Evolutionary conservation across 805 yeast species (phyloP), one percentile per base, ranked within the genome.

Genomic region (Zygosaccharomyces bailii): DNA sequence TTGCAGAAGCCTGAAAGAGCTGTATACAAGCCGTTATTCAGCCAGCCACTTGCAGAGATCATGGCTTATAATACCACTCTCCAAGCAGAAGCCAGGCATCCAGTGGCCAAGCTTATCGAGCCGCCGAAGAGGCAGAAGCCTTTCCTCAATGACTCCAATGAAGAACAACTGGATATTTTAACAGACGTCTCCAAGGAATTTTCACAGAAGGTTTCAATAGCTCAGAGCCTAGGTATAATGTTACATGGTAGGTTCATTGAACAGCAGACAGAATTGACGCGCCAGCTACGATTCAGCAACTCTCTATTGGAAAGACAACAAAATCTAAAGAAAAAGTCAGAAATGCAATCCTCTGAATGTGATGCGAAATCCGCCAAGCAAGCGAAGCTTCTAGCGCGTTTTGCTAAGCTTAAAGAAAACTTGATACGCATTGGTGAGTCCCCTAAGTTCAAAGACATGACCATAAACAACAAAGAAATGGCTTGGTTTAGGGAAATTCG

Each of bases 401-500:
- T 63, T 35, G 53, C 47, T 3, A 43, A 45, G 6, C 46, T 75
- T 10, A 52, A 57, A 6, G 53, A 59, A 3, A 60, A 49, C 8
- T 39, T 73, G 4, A 42, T 48, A 9, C 50, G 57, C 20, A 50
- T 59, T 27, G 54, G 50, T 24, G 39, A 36, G 23, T 46, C 49
- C 6, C 34, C 45, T 2, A 44, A 48, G 27, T 41, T 53, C 5
- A 47, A 41, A 33, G 60, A 66, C 5, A 42, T 59, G 11, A 66
- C 71, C 0, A 52, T 76, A 24, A 66, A 71, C 39, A 59, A 58
- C 3, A 57, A 67, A 8, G 82, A 78, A 53, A 59, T 61, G 42
- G 58, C 51, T 19, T 78, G 80, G 79, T 66, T 72, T 44, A 63
- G 57, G 24, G 79, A 74, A 51, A 59, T 77, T 6, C 65, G 61